Evolutionary conservation across 331 rosid genomes (phyloP).

Genomic region (Quercus tomentella): DNA sequence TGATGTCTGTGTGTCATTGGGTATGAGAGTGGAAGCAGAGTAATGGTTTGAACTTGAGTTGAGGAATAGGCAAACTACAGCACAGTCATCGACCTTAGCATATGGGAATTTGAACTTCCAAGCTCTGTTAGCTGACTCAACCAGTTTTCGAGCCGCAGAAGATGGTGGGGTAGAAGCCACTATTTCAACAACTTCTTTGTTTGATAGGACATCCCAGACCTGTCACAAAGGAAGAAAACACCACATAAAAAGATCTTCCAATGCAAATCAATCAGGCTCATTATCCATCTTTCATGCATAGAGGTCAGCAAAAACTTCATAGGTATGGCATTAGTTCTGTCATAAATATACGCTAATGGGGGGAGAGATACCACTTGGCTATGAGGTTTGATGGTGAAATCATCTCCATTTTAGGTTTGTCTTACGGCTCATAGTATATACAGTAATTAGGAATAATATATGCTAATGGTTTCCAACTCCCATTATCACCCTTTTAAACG

Average conservation of each 20-base stretch:
- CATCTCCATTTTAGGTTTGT: not conserved
- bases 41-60: slow-evolving; percentile 23
- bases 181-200: slow-evolving; percentile 55
- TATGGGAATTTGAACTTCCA: slow-evolving; percentile 47
- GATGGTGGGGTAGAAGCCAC: slow-evolving; percentile 53
- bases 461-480: not conserved
- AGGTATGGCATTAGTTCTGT: not conserved
- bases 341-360: not conserved
- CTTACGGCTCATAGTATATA: not conserved
- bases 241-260: not conserved
- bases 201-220: slow-evolving; percentile 87
- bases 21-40: slow-evolving; percentile 1
- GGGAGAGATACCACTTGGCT: not conserved
- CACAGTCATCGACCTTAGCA: slow-evolving; percentile 65
- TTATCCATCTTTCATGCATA: not conserved
- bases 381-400: not conserved
- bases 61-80: slow-evolving; percentile 76
- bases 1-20: slow-evolving; percentile 9
- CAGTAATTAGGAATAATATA: not conserved
- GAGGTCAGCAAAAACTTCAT: not conserved
- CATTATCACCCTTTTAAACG: not conserved
- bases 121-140: slow-evolving; percentile 48
- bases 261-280: not conserved
- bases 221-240: slow-evolving; percentile 25
- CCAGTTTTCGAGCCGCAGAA: slow-evolving; percentile 48